A percentile compares a stretch with the other conserved stretches of the same genome.
Conservation (phyloP, 257 asterid genomes). For the Pogostemon cablin region DNA sequence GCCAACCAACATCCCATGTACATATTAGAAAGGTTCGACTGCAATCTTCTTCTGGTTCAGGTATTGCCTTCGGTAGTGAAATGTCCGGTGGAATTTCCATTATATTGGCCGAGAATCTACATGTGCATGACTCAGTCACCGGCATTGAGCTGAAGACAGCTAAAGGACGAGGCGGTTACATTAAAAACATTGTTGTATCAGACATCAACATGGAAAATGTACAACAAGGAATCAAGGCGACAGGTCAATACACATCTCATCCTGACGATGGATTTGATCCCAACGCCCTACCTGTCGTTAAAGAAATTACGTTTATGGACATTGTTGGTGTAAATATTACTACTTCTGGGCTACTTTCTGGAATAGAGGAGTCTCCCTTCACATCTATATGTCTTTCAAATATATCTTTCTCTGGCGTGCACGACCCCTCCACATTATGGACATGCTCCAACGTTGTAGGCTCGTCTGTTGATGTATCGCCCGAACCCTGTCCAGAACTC, state of each 20-base stretch:
- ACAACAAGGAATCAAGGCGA: conserved; percentile 62
- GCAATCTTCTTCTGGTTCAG: conserved; percentile 69
- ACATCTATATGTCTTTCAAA: conserved; percentile 71
- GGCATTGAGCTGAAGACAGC: conserved; percentile 78
- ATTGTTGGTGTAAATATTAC: conserved; percentile 66
- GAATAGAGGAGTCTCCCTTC: conserved; percentile 80
- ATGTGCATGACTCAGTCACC: conserved; percentile 49
- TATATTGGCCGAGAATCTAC: conserved; percentile 57
- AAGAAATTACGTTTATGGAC: conserved; percentile 57
- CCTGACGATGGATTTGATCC: conserved; percentile 90
- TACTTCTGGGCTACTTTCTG: conserved; percentile 65
- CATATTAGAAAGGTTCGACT: conserved; percentile 58
- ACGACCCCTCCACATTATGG: conserved; percentile 54
- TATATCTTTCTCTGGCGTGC: conserved; percentile 47
- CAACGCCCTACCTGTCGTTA: conserved; percentile 61
- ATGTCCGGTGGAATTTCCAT: conserved; percentile 96
- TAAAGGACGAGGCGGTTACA: conserved; percentile 86
- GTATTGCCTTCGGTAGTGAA: conserved; percentile 84
- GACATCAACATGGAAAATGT: conserved; percentile 61
- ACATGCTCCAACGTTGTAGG: conserved; percentile 60
- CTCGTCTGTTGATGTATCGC: conserved; percentile 57
- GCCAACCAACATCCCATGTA: conserved; percentile 60
- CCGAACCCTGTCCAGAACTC: conserved; percentile 72
- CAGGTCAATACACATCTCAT: conserved; percentile 69
- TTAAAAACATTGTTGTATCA: conserved; percentile 50